Conservation (phyloP, 1,139 yeast species). For the Lodderomyces theae region DNA sequence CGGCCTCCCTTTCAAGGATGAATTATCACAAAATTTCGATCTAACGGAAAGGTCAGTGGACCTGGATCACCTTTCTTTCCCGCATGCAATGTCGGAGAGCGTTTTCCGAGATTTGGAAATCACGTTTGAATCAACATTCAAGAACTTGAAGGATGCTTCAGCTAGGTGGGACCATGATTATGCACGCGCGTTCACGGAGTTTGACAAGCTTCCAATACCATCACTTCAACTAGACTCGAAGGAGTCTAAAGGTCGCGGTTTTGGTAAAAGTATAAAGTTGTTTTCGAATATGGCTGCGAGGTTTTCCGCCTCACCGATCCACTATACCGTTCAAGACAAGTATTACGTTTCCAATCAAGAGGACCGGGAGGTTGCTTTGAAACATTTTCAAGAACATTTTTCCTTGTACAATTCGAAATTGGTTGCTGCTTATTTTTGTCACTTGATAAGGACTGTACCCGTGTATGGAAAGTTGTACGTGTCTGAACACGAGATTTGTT, state of each 20-base stretch:
- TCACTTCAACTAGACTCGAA: conserved; percentile 30
- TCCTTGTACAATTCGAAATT: conserved; percentile 55
- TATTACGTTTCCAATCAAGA: conserved; percentile 43
- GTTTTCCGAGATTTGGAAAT: conserved; percentile 33
- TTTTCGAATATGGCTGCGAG: conserved; percentile 45
- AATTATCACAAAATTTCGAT: background rate
- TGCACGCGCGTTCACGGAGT: background rate
- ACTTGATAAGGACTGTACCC: conserved; percentile 69
- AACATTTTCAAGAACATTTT: conserved; percentile 62
- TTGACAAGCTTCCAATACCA: conserved; percentile 19
- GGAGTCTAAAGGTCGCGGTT: conserved; percentile 16
- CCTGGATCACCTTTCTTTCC: conserved; percentile 21
- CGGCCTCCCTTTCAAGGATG: conserved; percentile 1
- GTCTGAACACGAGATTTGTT: conserved; percentile 66
- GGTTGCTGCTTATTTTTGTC: conserved; percentile 69
- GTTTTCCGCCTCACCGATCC: conserved; percentile 66
- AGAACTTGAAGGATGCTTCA: conserved; percentile 24
- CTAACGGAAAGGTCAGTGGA: background rate
- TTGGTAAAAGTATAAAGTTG: conserved; percentile 31
- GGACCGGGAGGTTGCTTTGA: conserved; percentile 45
- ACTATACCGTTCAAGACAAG: conserved; percentile 47
- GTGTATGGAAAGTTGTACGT: conserved; percentile 79
- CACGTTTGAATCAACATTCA: conserved; percentile 32
- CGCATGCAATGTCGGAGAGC: conserved; percentile 29
- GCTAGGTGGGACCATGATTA: conserved; percentile 20